Percentiles rank a stretch among this genome's conserved stretches.
phyloP scores from a whole-genome alignment of 192 early-diverging fungal genomes.

The Backusella parvicylindrica region DNA sequence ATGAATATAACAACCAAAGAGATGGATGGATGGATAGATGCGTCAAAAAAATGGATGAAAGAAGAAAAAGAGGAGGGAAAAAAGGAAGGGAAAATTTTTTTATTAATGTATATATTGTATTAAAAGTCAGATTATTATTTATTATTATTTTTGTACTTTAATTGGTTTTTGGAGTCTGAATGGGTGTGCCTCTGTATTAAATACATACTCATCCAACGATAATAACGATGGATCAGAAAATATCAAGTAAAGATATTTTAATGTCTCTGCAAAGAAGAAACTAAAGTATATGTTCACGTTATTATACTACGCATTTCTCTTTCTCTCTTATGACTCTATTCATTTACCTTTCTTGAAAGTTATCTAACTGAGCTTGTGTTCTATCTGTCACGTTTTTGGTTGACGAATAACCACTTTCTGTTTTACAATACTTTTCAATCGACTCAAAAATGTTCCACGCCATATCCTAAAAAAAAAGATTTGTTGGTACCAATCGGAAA shows the following conservation, averaged over 20 bases:
- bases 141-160: conserved; percentile 9
- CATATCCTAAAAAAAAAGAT: conserved; percentile 53
- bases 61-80: background rate
- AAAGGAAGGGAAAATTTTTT: background rate
- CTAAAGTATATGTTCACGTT: background rate
- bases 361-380: background rate
- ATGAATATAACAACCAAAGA: background rate
- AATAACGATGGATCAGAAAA: conserved; percentile 50
- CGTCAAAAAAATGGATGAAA: background rate
- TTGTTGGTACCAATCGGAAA: background rate
- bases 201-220: conserved; percentile 58
- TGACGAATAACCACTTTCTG: conserved; percentile 17
- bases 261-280: conserved; percentile 70
- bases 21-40: conserved; percentile 9
- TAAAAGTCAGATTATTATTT: background rate
- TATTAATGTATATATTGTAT: background rate
- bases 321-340: background rate
- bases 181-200: conserved; percentile 75
- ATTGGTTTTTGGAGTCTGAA: conserved; percentile 42
- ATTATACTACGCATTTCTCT: background rate
- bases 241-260: conserved; percentile 73
- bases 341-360: conserved; percentile 30
- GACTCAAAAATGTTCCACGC: conserved; percentile 58
- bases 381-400: conserved; percentile 14
- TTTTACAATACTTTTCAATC: conserved; percentile 33